Base-by-base conservation (phyloP, 345 rosid species). In the Pistacia atlantica region DNA sequence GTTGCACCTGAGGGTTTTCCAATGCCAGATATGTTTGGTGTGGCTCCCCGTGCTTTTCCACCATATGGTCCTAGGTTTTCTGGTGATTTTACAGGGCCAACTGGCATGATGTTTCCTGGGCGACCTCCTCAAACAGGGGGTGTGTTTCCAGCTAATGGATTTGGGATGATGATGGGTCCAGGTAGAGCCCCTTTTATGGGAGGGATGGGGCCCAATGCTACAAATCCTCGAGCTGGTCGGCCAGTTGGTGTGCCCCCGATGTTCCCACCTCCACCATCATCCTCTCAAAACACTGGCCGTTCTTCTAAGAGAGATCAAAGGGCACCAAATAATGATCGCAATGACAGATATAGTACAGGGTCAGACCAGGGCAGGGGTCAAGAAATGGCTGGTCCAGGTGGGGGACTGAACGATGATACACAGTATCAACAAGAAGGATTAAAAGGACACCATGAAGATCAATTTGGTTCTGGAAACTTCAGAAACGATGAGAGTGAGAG, bases 81-180 rank as follows among this genome's bases (percentile, higher is more conserved):
- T 46, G 95, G 97, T 76, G 99, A 96, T 77, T 93, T 96, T 78
- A 65, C 91, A 1, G 97, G 98, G 64, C 91, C 93, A 75, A 78
- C 93, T 14, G 95, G 97, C 69, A 92, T 94, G 97, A 92, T 94
- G 97, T 97, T 90, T 83, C 97, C 92, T 4, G 97, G 97, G 55
- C 86, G 98, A 80, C 98, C 98, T 79, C 88, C 94, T 64, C 99
- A 93, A 77, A 92, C 93, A 14, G 92, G 96, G 74, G 51, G 74
- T 60, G 80, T 85, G 78, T 96, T 96, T 86, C 97, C 97, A 42
- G 69, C 80, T 76, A 95, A 92, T 66, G 97, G 99, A 31, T 89
- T 85, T 80, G 97, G 97, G 70, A 92, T 94, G 97, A 92, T 94
- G 96, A 89, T 92, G 92, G 98, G 98, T 71, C 79, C 89, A 13